Conservation (phyloP, 805 yeast species). For the Torulaspora franciscae region DNA sequence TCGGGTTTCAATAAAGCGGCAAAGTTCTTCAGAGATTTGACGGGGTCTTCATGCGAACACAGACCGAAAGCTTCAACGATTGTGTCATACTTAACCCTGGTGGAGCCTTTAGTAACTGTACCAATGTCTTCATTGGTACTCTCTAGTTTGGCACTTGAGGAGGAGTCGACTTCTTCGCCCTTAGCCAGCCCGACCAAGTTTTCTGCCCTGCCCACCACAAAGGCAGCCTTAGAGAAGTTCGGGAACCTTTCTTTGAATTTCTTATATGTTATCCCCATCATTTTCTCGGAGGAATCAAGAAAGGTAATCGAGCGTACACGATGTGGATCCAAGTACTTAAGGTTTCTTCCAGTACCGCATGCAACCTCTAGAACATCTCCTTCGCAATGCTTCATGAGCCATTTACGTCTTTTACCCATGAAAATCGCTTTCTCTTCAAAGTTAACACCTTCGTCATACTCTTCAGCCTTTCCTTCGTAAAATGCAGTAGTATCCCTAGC, state of each 20-base stretch:
- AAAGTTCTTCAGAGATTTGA: conserved; percentile 72
- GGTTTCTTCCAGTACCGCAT: conserved; percentile 93
- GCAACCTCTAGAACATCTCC: conserved; percentile 95
- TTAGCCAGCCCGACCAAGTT: conserved; percentile 58
- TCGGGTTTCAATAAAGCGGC: conserved; percentile 71
- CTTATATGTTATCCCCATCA: conserved; percentile 75
- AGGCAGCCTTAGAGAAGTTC: conserved; percentile 65
- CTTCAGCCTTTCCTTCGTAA: conserved; percentile 71
- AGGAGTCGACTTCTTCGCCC: conserved; percentile 19
- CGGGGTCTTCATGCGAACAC: conserved; percentile 95
- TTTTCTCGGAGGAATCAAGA: conserved; percentile 75
- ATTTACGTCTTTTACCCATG: conserved; percentile 59
- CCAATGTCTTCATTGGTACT: conserved; percentile 17
- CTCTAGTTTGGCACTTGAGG: conserved; percentile 19
- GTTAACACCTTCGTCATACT: conserved; percentile 75
- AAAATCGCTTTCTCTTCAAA: conserved; percentile 44
- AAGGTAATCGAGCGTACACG: conserved; percentile 70
- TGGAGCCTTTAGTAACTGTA: conserved; percentile 19
- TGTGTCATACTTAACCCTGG: conserved; percentile 71
- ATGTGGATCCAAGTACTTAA: conserved; percentile 62
- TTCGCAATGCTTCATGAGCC: conserved; percentile 68
- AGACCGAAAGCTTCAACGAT: conserved; percentile 91
- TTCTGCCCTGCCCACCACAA: conserved; percentile 87
- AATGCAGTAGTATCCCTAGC: conserved; percentile 77
- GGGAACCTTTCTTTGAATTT: conserved; percentile 71